Base-by-base conservation (phyloP, 352 stramenopile species). In the Globisporangium barbulae region DNA sequence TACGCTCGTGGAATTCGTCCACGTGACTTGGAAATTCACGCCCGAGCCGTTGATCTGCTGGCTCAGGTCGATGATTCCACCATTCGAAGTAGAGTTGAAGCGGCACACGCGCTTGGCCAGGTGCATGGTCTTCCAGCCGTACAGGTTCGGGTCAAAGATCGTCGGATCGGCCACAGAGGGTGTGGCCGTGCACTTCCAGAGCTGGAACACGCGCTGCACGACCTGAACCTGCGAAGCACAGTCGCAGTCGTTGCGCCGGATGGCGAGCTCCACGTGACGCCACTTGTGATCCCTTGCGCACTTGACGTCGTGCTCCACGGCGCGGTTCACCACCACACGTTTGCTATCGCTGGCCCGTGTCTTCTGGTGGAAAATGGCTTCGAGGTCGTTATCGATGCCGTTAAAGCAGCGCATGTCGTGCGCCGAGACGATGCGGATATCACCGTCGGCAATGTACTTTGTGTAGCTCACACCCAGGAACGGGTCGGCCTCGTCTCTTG, bases 231-330 rank as follows among this genome's bases (percentile, higher is more conserved):
- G 88, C 8, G 65, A 68, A 9, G 88, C 63, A 64, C 97, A 99
- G 69, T 98, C 75, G 71, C 97, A 99, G 25, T 98, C 93, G 61
- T 94, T 74, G 4, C 93, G 83, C 45, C 89, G 74, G 53, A 98
- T 83, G 1, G 90, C 90, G 12, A 97, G 75, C 53, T 87, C 71
- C 10, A 98, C 78, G 22, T 92, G 88, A n/a, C 79, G 71, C 83
- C 94, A 98, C 70, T 98, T 98, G 70, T 98, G 85, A 67, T 99
- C 96, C 9, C 97, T 78, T 0, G 81, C 93, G 64, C 97, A 99
- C 21, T 72, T 68, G 17, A 85, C 41, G 53, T 98, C 76, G 48
- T 87, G 85, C 54, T 92, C 76, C 6, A 91, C 79, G 0, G 89
- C 88, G 1, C 71, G 75, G 48, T 94, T 91, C 19, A 87, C 68